Evolutionary conservation across 2,329 filamentous ascomycete genomes (phyloP).

Genomic region (Penicillium sp.): DNA sequence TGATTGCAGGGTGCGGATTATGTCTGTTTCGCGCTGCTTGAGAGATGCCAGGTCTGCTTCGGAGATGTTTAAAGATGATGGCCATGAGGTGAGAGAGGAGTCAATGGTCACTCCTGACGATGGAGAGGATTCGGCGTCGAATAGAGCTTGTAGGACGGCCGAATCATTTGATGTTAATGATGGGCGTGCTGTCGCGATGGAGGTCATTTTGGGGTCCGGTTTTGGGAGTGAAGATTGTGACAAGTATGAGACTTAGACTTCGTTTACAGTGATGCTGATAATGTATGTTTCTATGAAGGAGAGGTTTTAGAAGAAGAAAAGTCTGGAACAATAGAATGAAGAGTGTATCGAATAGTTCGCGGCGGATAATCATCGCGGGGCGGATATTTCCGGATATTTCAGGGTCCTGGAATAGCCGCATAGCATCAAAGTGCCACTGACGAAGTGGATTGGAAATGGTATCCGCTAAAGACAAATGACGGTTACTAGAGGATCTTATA

Average conservation of each 20-base stretch:
- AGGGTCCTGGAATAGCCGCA: constrained; percentile 10
- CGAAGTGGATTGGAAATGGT: constrained; percentile 3
- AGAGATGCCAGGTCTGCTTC: constrained; percentile 36
- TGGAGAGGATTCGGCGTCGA: constrained; percentile 45
- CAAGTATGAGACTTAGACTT: background rate
- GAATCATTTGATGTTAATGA: constrained; percentile 44
- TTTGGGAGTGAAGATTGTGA: background rate
- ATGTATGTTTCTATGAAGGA: background rate
- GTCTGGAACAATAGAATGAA: background rate
- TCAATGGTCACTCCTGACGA: constrained; percentile 40
- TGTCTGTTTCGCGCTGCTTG: constrained; percentile 39
- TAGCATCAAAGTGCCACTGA: constrained; percentile 4
- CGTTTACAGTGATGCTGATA: background rate
- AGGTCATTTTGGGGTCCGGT: constrained; percentile 16
- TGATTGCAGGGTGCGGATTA: constrained; percentile 39
- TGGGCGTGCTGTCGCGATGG: constrained; percentile 23
- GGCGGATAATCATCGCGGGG: constrained; percentile 6
- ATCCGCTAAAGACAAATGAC: constrained; percentile 3
- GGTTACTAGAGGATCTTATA: constrained; percentile 8
- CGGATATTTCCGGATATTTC: constrained; percentile 22
- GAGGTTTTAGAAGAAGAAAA: background rate
- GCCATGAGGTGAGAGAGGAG: constrained; percentile 40
- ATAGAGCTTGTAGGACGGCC: constrained; percentile 46
- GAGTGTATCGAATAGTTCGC: background rate
- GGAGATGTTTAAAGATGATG: constrained; percentile 36